Base-by-base conservation (phyloP, 108 stramenopile species). In the Phaeodactylum tricornutum region DNA sequence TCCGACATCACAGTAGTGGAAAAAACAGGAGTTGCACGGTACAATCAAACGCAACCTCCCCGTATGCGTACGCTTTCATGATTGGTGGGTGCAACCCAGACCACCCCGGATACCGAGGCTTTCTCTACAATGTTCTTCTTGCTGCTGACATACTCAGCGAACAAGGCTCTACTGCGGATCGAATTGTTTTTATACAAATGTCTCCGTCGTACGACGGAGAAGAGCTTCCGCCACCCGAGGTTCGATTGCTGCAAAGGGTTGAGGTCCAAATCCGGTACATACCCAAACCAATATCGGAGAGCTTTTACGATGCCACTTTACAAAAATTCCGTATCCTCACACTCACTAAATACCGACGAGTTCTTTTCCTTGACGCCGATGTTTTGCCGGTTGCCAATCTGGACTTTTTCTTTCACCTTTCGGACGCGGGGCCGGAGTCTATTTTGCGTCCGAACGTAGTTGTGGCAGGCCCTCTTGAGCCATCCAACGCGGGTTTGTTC, bases 321-420 rank as follows among this genome's bases (percentile, higher is more conserved):
- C 68, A 74, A 15, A 81, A 81, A 34, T 81, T 81, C 24, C 45
- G 57, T n/a, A 57, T 74, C 14, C 48, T 81, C 29, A 49, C 49
- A 19, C 27, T 80, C 36, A 75, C 71, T 17, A 66, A 78, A 54
- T 88, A 82, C 55, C 50, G 67, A 15, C 67, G 74, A 1, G 71
- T 82, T 0, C 52, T 83, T 33, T 77, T 76, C 43, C 16, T 88
- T 32, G 87, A 88, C 40, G 67, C 62, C 6, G 87, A 88, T 54
- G 58, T 80, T n/a, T 50, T 79, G 32, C 82, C 82, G 12, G 36
- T 71, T 12, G 65, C 63, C 29, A 67, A 72, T 47, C 41, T 78
- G 56, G 82, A 84, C 34, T 71, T 71, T 38, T 29, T 76, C 20
- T 79, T 84, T 50, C 44, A 69, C 5, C 35, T 69, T 36, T 70